Evolutionary conservation across 73 alveolate genomes (phyloP).

Genomic region (Effrenium voratum): DNA sequence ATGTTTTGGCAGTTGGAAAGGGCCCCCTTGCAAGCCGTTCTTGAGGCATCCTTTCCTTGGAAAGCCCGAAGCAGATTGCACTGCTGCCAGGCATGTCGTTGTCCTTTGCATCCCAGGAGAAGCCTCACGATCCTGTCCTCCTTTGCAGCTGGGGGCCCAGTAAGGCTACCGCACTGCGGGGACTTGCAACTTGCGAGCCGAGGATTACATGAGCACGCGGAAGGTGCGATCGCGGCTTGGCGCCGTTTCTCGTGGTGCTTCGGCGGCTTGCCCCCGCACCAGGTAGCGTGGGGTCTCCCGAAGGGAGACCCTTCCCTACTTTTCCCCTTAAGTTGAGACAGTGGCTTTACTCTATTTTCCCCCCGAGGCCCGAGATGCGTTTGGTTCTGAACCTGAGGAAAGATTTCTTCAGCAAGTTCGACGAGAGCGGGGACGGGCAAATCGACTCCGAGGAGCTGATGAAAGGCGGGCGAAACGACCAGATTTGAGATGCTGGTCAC

Average conservation of each 20-base stretch:
- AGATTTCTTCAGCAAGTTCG: conserved; percentile 91
- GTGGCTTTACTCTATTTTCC: background rate
- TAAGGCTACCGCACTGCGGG: background rate
- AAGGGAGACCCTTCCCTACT: background rate
- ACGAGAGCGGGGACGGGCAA: conserved; percentile 62
- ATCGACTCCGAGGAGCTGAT: conserved; percentile 76
- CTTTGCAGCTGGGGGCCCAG: conserved; percentile 27
- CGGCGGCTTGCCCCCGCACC: background rate
- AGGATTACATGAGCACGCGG: conserved; percentile 84
- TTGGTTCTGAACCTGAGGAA: conserved; percentile 7
- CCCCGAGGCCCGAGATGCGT: background rate
- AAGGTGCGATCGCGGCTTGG: conserved; percentile 74
- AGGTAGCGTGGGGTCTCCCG: background rate
- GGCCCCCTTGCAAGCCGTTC: no score
- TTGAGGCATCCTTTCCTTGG: background rate
- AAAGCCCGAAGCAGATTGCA: background rate
- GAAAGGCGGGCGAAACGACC: conserved; percentile 15
- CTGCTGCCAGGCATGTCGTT: background rate
- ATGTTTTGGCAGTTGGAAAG: no score
- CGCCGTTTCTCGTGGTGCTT: no score
- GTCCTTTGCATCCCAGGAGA: background rate
- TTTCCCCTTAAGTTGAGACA: background rate
- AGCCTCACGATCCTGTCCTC: conserved; percentile 39
- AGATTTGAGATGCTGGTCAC: no score
- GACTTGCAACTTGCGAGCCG: background rate